Conservation (phyloP, 1,284 basidiomycete species). For the Taiwanofungus camphoratus region DNA sequence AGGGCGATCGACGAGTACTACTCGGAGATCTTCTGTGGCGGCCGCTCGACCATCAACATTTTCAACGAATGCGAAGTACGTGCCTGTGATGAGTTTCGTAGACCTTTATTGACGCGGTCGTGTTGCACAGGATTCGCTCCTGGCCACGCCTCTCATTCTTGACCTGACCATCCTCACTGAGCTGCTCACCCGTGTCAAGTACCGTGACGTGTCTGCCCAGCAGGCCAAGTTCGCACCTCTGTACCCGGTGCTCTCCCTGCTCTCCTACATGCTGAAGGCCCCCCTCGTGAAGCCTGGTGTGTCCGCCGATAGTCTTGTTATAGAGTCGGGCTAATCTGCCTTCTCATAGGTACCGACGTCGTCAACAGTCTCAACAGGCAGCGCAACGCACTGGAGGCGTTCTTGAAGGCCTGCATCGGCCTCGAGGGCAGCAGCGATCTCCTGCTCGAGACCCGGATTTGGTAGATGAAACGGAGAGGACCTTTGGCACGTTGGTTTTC, state of each 20-base stretch:
- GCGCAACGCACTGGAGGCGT: slow-evolving; percentile 89
- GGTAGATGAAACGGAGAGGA: slow-evolving; percentile 44
- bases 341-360: slow-evolving; percentile 64
- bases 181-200: slow-evolving; percentile 89
- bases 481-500: not conserved
- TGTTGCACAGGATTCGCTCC: slow-evolving; percentile 74
- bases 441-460: slow-evolving; percentile 81
- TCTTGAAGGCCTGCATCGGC: slow-evolving; percentile 90
- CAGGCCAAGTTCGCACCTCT: slow-evolving; percentile 69
- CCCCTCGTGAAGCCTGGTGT: slow-evolving; percentile 92
- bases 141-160: slow-evolving; percentile 94
- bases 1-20: slow-evolving; percentile 99
- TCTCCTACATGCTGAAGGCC: slow-evolving; percentile 97
- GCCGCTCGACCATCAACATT: slow-evolving; percentile 83
- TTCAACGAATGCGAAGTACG: slow-evolving; percentile 92
- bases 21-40: slow-evolving; percentile 86
- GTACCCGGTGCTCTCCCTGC: slow-evolving; percentile 83
- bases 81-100: slow-evolving; percentile 6
- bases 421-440: slow-evolving; percentile 80
- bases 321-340: not conserved
- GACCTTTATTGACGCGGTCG: slow-evolving; percentile 10
- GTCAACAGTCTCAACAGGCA: slow-evolving; percentile 95
- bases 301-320: slow-evolving; percentile 14
- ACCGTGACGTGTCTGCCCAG: slow-evolving; percentile 53
- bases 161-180: slow-evolving; percentile 93